These are phyloP conservation scores for Alternaria sp. DNA, from an alignment of 2,329 filamentous ascomycete genomes.

Conservation along the genomic window DNA sequence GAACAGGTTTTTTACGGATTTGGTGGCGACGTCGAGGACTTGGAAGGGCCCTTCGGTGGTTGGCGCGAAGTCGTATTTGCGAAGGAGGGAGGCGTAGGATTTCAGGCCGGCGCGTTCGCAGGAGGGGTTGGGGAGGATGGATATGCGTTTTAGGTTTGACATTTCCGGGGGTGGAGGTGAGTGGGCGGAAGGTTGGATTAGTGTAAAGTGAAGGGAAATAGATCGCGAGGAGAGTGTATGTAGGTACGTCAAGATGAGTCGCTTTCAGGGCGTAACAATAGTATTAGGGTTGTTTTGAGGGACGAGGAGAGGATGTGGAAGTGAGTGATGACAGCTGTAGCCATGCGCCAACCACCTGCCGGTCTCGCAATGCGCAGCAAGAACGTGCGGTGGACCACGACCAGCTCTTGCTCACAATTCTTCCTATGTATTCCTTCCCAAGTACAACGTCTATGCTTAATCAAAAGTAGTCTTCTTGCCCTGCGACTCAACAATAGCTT, in stretches of 20 bases:
- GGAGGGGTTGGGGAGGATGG: slow-evolving; percentile 29
- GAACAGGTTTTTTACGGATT: slow-evolving; percentile 19
- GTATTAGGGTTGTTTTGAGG: not conserved
- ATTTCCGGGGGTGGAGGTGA: not conserved
- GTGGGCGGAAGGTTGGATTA: not conserved
- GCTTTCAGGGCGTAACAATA: not conserved
- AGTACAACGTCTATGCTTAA: slow-evolving; percentile 15
- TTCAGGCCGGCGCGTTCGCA: slow-evolving; percentile 58
- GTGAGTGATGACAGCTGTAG: not conserved
- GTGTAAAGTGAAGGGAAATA: too few relatives aligned
- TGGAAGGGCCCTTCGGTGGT: slow-evolving; percentile 21
- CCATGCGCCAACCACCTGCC: not conserved
- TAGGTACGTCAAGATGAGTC: not conserved
- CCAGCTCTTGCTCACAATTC: not conserved
- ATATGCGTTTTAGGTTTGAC: slow-evolving; percentile 31
- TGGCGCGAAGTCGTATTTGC: slow-evolving; percentile 54
- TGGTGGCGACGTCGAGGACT: slow-evolving; percentile 15
- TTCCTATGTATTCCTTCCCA: not conserved
- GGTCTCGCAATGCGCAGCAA: not conserved
- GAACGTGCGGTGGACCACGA: not conserved
- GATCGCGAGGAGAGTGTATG: too few relatives aligned
- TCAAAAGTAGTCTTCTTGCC: slow-evolving; percentile 88
- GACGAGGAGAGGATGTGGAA: not conserved
- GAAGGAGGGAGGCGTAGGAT: slow-evolving; percentile 67
- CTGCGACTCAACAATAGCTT: slow-evolving; percentile 76